Evolutionary conservation across 1,284 basidiomycete species (phyloP).

Genomic region (Blastosporella zonata): DNA sequence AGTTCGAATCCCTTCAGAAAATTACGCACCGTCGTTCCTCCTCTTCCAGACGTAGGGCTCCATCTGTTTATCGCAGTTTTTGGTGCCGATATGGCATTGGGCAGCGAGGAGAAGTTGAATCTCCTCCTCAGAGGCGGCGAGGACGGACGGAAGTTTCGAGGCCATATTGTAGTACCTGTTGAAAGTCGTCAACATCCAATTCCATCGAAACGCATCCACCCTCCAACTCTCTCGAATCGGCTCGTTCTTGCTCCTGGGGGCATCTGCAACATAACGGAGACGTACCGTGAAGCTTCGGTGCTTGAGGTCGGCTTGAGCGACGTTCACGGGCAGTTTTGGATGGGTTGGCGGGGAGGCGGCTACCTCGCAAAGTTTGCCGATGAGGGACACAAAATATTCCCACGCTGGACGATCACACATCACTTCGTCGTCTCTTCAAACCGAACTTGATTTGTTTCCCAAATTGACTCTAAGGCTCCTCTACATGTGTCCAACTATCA

Average conservation of each 20-base stretch:
- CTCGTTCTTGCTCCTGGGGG: slow-evolving; percentile 27
- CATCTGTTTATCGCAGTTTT: slow-evolving; percentile 99
- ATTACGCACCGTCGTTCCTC: slow-evolving; percentile 80
- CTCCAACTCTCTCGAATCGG: slow-evolving; percentile 28
- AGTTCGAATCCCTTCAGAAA: slow-evolving; percentile 1
- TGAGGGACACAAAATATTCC: slow-evolving; percentile 26
- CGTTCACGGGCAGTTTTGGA: slow-evolving; percentile 37
- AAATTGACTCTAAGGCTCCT: too few relatives aligned
- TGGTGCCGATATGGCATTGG: slow-evolving; percentile 95
- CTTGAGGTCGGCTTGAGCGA: slow-evolving; percentile 36
- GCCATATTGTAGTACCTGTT: slow-evolving; percentile 44
- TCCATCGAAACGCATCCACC: slow-evolving; percentile 34
- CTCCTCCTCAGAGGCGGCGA: slow-evolving; percentile 96
- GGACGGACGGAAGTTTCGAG: slow-evolving; percentile 90
- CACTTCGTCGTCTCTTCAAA: too few relatives aligned
- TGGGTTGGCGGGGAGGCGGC: slow-evolving; percentile 31
- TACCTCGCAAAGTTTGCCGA: slow-evolving; percentile 30
- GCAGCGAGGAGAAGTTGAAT: slow-evolving; percentile 94
- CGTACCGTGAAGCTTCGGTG: slow-evolving; percentile 38
- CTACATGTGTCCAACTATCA: too few relatives aligned
- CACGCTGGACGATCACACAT: slow-evolving; percentile 27
- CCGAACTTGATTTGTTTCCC: too few relatives aligned
- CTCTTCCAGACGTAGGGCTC: slow-evolving; percentile 97
- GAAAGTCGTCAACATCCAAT: slow-evolving; percentile 22
- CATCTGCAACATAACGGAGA: slow-evolving; percentile 18